Evolutionary conservation across 371 early-diverging fungal species (phyloP), one percentile per base, ranked within the genome.

Genomic region (Funneliformis caledonium): DNA sequence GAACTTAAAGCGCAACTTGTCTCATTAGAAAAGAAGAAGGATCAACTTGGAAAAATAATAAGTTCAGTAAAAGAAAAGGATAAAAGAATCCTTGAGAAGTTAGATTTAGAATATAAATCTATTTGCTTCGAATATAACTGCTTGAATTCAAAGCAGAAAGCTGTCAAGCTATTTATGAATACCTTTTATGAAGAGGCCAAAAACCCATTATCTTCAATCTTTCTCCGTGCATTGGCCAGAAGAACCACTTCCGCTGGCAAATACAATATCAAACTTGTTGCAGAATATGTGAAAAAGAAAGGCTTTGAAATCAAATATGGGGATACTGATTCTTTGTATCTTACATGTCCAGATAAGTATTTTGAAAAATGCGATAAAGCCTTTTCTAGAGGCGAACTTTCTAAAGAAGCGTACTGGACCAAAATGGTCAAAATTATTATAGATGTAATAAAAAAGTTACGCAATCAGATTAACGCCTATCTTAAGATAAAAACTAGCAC

Each of bases 151-250:
- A 72, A 50, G 48, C 14, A 26, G 33, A 47, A 56, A 37, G 76
- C 61, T 33, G 2, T 75, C 8, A 75, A 75, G n/a, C 6, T 76
- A 48, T 76, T 43, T 76, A 76, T 76, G 77, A 76, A 76, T 61
- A 64, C 65, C 6, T 76, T 76, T 33, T 76, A 64, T 43, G 77
- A 48, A 5, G 64, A 76, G 64, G 65, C 77, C 19, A 48, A 65
- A 22, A 76, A 76, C 22, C 33, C 22, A 19, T 9, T 26, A 61
- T 76, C 77, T 64, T 64, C 47, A 61, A 42, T 76, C 77, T 76
- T 61, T 43, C 45, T 42, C 9, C 5, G 9, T 37, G 37, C 42
- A 65, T 61, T 76, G 12, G 77, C 77, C 16, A 47, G 77, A 12
- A 65, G 65, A 9, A 10, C 43, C 9, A 76, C 77, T 37, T 62